These are phyloP conservation scores for Venturia carpophila DNA, from an alignment of 2,329 filamentous ascomycete species.

Conservation along the genomic window DNA sequence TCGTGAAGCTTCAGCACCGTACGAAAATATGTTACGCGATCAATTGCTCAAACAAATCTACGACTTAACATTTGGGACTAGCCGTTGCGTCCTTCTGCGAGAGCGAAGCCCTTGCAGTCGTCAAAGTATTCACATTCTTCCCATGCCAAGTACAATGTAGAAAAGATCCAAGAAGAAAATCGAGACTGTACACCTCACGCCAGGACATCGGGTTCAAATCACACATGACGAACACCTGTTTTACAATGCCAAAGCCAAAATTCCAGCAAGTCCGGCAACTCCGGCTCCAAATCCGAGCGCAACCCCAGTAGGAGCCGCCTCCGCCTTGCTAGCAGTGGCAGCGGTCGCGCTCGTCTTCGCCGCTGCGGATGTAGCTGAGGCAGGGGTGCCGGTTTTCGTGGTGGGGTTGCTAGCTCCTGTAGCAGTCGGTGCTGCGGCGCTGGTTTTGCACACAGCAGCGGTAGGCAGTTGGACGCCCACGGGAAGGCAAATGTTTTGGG, in stretches of 20 bases:
- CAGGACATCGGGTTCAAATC: background rate
- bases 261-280: constrained; percentile 11
- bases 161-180: background rate
- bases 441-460: constrained; percentile 21
- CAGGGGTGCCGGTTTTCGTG: constrained; percentile 20
- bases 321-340: constrained; percentile 4
- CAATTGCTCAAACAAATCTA: background rate
- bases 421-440: constrained; percentile 15
- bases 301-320: background rate
- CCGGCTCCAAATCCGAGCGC: background rate
- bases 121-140: background rate
- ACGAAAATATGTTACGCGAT: background rate
- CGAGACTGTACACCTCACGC: background rate
- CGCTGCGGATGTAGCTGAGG: background rate
- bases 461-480: constrained; percentile 34
- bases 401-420: constrained; percentile 21
- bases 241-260: constrained; percentile 15
- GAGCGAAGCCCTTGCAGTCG: background rate
- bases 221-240: background rate
- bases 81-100: background rate
- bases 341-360: constrained; percentile 5
- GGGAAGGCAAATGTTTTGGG: constrained; percentile 34
- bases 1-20: background rate
- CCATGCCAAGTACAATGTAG: background rate
- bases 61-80: background rate